A percentile compares a stretch with the other conserved stretches of the same genome.
These are phyloP conservation scores for Iberis pinnata DNA, from an alignment of 345 rosid species.

Conservation along the genomic window DNA sequence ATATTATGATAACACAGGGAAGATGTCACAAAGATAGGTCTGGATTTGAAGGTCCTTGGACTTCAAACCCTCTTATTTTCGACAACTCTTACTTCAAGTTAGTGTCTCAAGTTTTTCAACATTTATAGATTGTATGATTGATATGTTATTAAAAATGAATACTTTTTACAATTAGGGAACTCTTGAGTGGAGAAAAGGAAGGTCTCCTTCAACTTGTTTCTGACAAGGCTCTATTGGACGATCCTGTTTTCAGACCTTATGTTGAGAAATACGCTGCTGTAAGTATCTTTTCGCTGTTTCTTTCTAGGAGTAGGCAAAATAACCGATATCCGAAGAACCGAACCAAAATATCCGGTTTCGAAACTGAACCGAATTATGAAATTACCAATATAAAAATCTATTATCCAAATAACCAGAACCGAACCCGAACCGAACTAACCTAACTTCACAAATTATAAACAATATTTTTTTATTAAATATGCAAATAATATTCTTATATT, in stretches of 20 bases:
- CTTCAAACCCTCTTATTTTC: conserved; percentile 72
- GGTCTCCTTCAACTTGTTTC: conserved; percentile 70
- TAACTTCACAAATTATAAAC: no score
- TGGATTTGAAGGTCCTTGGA: conserved; percentile 97
- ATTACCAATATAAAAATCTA: no score
- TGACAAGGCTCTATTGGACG: conserved; percentile 75
- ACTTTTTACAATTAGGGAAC: conserved; percentile 43
- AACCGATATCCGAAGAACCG: no score
- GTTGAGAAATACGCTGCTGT: conserved; percentile 94
- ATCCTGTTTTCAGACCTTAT: conserved; percentile 76
- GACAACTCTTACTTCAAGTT: conserved; percentile 92
- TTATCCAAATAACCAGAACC: no score
- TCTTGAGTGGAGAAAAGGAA: conserved; percentile 76
- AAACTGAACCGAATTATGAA: no score
- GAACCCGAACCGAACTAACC: no score
- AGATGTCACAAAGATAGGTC: conserved; percentile 95
- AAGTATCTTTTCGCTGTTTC: conserved; percentile 1
- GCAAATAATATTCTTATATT: no score
- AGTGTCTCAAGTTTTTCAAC: conserved; percentile 8
- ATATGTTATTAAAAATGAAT: background rate
- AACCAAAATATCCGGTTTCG: no score
- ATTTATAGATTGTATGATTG: background rate
- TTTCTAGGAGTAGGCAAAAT: no score
- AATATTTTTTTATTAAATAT: no score
- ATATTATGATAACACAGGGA: conserved; percentile 44